Conservation (phyloP, 768 basidiomycete species). For the Tremella mesenterica region DNA sequence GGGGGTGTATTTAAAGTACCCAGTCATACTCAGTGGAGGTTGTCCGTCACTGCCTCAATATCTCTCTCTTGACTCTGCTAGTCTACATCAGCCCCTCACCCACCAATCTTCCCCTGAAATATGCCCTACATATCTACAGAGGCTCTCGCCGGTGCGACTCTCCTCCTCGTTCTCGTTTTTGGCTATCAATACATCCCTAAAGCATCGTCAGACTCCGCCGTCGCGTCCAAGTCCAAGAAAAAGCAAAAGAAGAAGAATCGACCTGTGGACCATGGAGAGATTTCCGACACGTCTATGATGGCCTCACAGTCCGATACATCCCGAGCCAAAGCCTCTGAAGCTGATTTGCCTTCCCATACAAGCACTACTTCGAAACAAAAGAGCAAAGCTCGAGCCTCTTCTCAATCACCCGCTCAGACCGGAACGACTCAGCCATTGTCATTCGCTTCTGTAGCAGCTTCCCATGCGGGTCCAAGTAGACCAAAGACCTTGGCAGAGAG, state of each 20-base stretch:
- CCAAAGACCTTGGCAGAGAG: slow-evolving; percentile 35
- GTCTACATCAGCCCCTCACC: slow-evolving; percentile 1
- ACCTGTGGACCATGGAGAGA: too few species aligned
- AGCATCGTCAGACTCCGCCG: neutral
- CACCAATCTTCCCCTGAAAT: neutral
- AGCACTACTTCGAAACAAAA: neutral
- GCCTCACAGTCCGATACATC: too few species aligned
- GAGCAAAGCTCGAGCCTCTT: neutral
- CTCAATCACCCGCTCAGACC: neutral
- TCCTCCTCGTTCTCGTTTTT: slow-evolving; percentile 26
- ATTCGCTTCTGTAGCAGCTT: too few species aligned
- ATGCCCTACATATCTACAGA: slow-evolving; percentile 42
- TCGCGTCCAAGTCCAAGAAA: neutral
- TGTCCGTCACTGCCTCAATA: too few species aligned
- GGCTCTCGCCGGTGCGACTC: slow-evolving; percentile 27
- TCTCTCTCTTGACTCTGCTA: too few species aligned
- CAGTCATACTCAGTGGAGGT: neutral
- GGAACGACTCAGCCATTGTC: too few species aligned
- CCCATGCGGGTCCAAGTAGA: slow-evolving; percentile 9
- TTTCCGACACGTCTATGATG: too few species aligned
- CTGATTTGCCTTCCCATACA: neutral
- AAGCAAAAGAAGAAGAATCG: slow-evolving; percentile 32
- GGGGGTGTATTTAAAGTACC: neutral
- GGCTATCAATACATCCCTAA: slow-evolving; percentile 30
- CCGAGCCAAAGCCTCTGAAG: slow-evolving; percentile 5